Evolutionary conservation across 495 filamentous ascomycete species (phyloP).

Genomic region (Amniculicola lignicola): DNA sequence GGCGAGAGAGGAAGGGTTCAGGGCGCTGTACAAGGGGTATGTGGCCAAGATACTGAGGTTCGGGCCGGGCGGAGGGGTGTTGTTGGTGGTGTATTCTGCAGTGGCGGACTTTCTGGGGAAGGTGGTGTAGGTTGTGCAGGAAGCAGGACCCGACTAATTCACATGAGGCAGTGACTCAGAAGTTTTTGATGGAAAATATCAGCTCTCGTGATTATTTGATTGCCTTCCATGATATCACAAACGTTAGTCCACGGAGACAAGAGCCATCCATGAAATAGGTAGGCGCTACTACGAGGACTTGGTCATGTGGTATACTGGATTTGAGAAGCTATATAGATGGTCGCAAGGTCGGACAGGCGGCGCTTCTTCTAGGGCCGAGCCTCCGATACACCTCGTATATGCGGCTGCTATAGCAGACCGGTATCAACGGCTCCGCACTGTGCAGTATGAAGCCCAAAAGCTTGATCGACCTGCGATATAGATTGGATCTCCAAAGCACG

Average conservation of each 20-base stretch:
- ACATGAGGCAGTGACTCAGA: no score
- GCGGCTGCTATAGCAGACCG: neutral
- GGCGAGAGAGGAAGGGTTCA: constrained; percentile 25
- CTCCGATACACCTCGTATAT: constrained; percentile 16
- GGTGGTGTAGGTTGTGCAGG: constrained; percentile 3
- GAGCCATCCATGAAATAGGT: no score
- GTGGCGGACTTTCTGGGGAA: constrained; percentile 19
- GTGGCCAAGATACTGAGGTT: constrained; percentile 29
- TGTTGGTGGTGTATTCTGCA: constrained; percentile 21
- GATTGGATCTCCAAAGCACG: constrained; percentile 7
- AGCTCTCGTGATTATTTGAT: no score
- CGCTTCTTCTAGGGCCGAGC: no score
- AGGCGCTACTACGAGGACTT: no score
- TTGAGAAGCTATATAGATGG: no score
- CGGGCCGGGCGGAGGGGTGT: constrained; percentile 25
- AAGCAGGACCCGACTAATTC: no score
- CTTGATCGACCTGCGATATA: constrained; percentile 23
- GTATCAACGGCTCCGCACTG: constrained; percentile 13
- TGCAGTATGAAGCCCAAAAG: constrained; percentile 3
- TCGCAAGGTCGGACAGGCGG: no score
- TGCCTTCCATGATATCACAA: no score
- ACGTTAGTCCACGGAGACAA: no score
- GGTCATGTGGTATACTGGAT: no score
- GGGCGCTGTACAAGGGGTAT: constrained; percentile 29
- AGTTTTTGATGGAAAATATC: no score